Percentiles rank a stretch among this genome's conserved stretches.
These are phyloP conservation scores for Phaseolus lunatus DNA, from an alignment of 306 rosid genomes.

Conservation along the genomic window DNA sequence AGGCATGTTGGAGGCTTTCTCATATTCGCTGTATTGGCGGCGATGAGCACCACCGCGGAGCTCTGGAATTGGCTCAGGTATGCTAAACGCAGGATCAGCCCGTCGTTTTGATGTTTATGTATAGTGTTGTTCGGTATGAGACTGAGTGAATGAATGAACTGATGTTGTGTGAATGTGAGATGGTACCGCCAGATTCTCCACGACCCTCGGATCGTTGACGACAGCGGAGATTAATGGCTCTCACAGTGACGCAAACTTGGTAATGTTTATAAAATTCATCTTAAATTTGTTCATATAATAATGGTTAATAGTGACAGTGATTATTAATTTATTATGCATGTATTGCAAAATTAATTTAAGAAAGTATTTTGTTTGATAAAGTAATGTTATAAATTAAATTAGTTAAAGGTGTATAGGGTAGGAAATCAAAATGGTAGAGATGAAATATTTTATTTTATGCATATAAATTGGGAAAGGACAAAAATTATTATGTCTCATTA, in stretches of 20 bases:
- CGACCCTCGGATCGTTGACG: constrained; percentile 42
- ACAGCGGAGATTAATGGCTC: constrained; percentile 43
- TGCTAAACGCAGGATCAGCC: background rate
- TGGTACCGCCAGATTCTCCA: constrained; percentile 56
- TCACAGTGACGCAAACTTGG: constrained; percentile 38
- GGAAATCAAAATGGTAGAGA: background rate
- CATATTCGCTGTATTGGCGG: constrained; percentile 62
- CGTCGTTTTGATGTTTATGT: constrained; percentile 32
- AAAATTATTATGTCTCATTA: background rate
- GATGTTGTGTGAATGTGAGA: constrained; percentile 15
- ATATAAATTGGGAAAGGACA: no score
- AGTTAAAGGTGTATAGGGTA: background rate
- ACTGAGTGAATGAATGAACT: background rate
- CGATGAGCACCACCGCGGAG: constrained; percentile 48
- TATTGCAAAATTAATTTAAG: background rate
- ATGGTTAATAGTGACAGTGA: background rate
- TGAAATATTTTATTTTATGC: background rate
- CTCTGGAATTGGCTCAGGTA: constrained; percentile 65
- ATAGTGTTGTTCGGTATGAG: background rate
- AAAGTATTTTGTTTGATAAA: background rate
- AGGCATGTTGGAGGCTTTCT: constrained; percentile 85
- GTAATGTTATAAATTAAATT: background rate
- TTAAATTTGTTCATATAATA: background rate
- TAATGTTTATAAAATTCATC: constrained; percentile 8
- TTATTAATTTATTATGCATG: background rate